Percentiles rank a stretch among this genome's conserved stretches.
These are phyloP conservation scores for Hymenoscyphus albidus DNA, from an alignment of 2,329 filamentous ascomycete genomes.

Conservation along the genomic window DNA sequence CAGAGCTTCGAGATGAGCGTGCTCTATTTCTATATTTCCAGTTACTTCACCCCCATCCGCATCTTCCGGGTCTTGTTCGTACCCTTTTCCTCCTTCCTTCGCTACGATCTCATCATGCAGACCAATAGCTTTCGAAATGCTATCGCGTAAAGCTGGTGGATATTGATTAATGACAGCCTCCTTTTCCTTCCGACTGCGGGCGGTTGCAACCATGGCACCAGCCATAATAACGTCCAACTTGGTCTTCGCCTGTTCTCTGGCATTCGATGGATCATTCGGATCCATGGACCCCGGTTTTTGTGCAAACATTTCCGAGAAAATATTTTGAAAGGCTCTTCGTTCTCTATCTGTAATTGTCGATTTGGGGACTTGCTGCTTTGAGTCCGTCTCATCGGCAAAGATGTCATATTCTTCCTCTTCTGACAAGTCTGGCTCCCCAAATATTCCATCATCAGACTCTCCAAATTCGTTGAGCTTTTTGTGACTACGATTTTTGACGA, in stretches of 20 bases:
- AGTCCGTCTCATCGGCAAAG: constrained; percentile 5
- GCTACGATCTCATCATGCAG: constrained; percentile 2
- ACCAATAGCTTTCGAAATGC: constrained; percentile 33
- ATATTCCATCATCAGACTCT: constrained; percentile 10
- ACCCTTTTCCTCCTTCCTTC: background rate
- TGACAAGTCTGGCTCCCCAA: constrained; percentile 4
- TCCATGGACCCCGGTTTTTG: constrained; percentile 27
- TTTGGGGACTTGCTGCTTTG: constrained; percentile 25
- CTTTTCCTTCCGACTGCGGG: constrained; percentile 17
- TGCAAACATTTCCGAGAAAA: constrained; percentile 56
- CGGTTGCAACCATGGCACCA: constrained; percentile 12
- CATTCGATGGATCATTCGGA: background rate
- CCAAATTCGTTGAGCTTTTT: constrained; percentile 12
- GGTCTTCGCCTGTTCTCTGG: constrained; percentile 15
- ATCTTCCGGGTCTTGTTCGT: background rate
- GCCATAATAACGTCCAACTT: constrained; percentile 25
- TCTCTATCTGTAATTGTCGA: constrained; percentile 58
- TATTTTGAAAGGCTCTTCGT: constrained; percentile 45
- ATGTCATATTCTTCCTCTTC: constrained; percentile 12
- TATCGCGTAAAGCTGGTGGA: constrained; percentile 30
- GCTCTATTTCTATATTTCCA: constrained; percentile 4
- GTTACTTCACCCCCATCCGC: constrained; percentile 14
- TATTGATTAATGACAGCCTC: constrained; percentile 27
- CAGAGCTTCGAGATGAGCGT: constrained; percentile 28
- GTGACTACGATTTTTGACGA: background rate